Percentiles rank a stretch among this genome's conserved stretches.
Conservation (phyloP, 169 alveolate species). For the Plasmodium malariae region DNA sequence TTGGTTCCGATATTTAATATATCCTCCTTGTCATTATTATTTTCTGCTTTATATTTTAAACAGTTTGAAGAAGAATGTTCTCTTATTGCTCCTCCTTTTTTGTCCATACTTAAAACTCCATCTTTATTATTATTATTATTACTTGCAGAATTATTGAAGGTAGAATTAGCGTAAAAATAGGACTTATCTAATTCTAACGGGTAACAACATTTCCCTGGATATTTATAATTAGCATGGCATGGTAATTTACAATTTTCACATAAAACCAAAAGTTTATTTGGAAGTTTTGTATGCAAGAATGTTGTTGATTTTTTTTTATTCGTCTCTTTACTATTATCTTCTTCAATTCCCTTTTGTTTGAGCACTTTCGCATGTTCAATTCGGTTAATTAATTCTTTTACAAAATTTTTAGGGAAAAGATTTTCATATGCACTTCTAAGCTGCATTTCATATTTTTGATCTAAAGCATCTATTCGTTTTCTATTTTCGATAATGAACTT, state of each 20-base stretch:
- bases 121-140: constrained; percentile 40
- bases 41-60: not conserved
- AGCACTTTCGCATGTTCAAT: constrained; percentile 76
- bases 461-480: constrained; percentile 76
- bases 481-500: constrained; percentile 74
- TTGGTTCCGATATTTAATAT: not conserved
- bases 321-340: constrained; percentile 78
- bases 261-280: constrained; percentile 78
- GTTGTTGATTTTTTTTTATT: constrained; percentile 80
- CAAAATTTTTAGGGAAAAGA: constrained; percentile 82
- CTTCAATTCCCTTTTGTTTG: constrained; percentile 77
- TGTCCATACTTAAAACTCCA: not conserved
- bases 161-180: constrained; percentile 74
- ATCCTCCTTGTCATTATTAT: not conserved
- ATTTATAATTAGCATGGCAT: constrained; percentile 81
- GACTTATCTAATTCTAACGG: constrained; percentile 82
- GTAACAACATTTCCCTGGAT: constrained; percentile 84
- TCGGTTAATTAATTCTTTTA: constrained; percentile 81
- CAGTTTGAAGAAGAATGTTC: too few species aligned
- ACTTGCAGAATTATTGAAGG: constrained; percentile 27
- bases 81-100: too few species aligned
- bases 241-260: constrained; percentile 88
- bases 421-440: constrained; percentile 81
- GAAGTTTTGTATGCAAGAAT: constrained; percentile 81
- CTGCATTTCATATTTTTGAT: constrained; percentile 79